phyloP scores from a whole-genome alignment of 768 basidiomycete species.

The Mycena sanguinolenta region DNA sequence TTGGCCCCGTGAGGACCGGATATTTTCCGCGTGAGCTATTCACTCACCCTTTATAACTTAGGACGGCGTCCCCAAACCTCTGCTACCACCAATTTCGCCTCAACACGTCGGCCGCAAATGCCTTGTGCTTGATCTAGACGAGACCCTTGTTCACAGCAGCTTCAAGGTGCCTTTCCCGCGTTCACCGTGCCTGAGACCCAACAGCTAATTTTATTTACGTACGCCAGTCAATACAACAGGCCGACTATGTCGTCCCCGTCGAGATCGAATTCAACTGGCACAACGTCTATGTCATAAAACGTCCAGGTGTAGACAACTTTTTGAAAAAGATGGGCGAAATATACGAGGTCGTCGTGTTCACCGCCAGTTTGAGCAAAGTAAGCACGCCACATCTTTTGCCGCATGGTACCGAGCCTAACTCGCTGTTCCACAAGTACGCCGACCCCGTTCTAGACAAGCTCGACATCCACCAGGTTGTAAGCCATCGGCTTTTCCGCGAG shows the following conservation, averaged over 20 bases:
- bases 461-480: conserved; percentile 80
- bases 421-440: conserved; percentile 67
- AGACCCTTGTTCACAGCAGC: conserved; percentile 89
- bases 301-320: conserved; percentile 98
- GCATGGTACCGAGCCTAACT: not conserved
- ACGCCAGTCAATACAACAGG: conserved; percentile 64
- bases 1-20: conserved; percentile 75
- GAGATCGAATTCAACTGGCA: conserved; percentile 99
- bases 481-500: conserved; percentile 85
- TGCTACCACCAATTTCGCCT: conserved; percentile 75
- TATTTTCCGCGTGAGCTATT: not conserved
- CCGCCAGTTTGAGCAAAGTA: conserved; percentile 97
- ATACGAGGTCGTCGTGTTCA: conserved; percentile 98
- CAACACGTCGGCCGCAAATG: conserved; percentile 84
- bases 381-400: conserved; percentile 38
- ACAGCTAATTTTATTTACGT: conserved; percentile 1
- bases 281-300: conserved; percentile 99
- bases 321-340: conserved; percentile 98
- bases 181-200: not conserved
- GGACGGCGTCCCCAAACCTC: conserved; percentile 82
- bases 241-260: conserved; percentile 98
- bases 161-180: conserved; percentile 72
- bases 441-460: conserved; percentile 89
- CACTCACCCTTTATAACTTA: conserved; percentile 42
- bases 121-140: conserved; percentile 87